Percentiles rank a stretch among this genome's conserved stretches.
phyloP scores from a whole-genome alignment of 805 yeast species.

The Wickerhamiella vanderwaltii region DNA sequence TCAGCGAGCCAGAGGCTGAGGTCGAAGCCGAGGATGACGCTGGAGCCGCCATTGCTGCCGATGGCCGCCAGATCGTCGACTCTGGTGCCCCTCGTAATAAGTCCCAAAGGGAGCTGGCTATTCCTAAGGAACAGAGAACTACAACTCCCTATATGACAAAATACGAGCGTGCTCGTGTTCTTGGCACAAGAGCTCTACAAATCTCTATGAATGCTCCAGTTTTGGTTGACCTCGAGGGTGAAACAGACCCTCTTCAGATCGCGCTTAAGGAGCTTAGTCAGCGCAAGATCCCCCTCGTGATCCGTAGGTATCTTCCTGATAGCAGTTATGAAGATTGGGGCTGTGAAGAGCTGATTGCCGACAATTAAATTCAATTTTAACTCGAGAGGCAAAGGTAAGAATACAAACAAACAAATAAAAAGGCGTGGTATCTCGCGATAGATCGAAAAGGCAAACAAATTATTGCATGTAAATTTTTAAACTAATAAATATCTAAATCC shows the following conservation, averaged over 20 bases:
- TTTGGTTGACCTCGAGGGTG: constrained; percentile 95
- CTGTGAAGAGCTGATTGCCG: constrained; percentile 91
- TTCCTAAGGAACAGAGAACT: constrained; percentile 75
- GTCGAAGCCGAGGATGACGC: constrained; percentile 34
- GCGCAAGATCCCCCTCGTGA: constrained; percentile 86
- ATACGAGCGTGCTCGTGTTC: constrained; percentile 92
- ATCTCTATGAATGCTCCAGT: constrained; percentile 98
- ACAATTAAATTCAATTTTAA: constrained; percentile 33
- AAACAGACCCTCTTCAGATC: constrained; percentile 94
- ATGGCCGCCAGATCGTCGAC: constrained; percentile 59
- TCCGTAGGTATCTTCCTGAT: constrained; percentile 93
- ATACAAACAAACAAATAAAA: no score
- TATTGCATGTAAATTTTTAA: no score
- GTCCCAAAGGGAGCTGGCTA: constrained; percentile 68
- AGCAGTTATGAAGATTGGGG: constrained; percentile 98
- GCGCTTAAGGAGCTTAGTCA: constrained; percentile 96
- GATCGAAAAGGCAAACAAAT: no score
- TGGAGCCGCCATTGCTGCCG: constrained; percentile 44
- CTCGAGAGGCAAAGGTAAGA: neutral
- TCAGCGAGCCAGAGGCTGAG: constrained; percentile 54
- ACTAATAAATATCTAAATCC: no score
- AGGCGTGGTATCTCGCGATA: no score
- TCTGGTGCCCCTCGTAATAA: constrained; percentile 51
- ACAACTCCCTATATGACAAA: constrained; percentile 99
- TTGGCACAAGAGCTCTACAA: constrained; percentile 95